Evolutionary conservation across 1,139 yeast species (phyloP), one percentile per base, ranked within the genome.

Genomic region (Candida sojae): DNA sequence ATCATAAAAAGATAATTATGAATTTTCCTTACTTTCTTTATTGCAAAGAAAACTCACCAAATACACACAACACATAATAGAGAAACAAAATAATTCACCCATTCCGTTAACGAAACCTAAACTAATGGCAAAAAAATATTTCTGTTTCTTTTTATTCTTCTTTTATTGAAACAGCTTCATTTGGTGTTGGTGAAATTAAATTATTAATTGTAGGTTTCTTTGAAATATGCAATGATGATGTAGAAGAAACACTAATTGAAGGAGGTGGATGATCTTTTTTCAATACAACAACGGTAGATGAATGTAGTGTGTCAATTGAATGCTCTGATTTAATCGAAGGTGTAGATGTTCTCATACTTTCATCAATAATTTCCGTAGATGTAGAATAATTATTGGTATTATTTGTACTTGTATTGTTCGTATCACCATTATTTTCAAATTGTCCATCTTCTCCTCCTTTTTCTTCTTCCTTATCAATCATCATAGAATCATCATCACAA

Each of bases 181-280:
- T 43, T 13, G 36, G 37, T 35, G 32, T 34, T 2, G 69, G 72
- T 11, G 72, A 66, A 46, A 71, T 55, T 46, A 72, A 60, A 56
- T 64, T 68, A 48, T 68, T 61, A 38, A 72, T 70, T n/a, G 75
- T 66, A 2, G 74, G 75, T 50, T 65, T 70, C 45, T 65, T 66
- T n/a, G 61, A 57, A 26, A 55, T 51, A 39, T 43, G 48, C 6
- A 6, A 26, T 11, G 42, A 12, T 8, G 39, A 11, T 21, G 10
- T 17, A 21, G 42, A 6, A 36, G 29, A 7, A 36, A 7, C 13
- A 21, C 4, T 21, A 9, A 11, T 36, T 23, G 29, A 21, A 25
- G 8, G 23, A 6, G 4, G 4, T 36, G 23, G 17, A 2, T 39
- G 30, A 17, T 41, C 47, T 33, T 34, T 42, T 25, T 42, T 36